Evolutionary conservation across 1,139 yeast genomes (phyloP).

Genomic region (Diutina scorzettiae): DNA sequence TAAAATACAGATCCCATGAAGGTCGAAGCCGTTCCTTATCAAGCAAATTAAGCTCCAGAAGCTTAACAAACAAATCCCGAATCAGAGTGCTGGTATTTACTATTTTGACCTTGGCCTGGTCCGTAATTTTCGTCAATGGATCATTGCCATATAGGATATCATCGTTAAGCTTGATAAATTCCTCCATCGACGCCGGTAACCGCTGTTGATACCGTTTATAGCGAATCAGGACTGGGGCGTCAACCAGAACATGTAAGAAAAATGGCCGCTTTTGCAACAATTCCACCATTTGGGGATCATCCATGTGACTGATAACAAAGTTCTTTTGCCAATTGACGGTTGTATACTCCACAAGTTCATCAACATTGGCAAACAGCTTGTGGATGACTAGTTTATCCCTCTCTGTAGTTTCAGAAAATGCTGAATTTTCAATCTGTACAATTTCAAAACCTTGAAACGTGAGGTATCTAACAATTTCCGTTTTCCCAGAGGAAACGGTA

Average conservation of each 20-base stretch:
- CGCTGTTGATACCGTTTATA: slow-evolving; percentile 31
- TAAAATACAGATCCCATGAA: slow-evolving; percentile 91
- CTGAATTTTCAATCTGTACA: slow-evolving; percentile 11
- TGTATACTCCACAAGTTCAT: slow-evolving; percentile 44
- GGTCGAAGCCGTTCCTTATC: slow-evolving; percentile 69
- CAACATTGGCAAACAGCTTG: slow-evolving; percentile 20
- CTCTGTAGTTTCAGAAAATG: neutral
- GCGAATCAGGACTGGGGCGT: slow-evolving; percentile 56
- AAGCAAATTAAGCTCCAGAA: slow-evolving; percentile 41
- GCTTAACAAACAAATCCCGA: slow-evolving; percentile 35
- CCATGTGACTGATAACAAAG: slow-evolving; percentile 48
- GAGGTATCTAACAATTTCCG: slow-evolving; percentile 50
- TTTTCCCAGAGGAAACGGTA: slow-evolving; percentile 56
- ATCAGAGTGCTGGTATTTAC: slow-evolving; percentile 44
- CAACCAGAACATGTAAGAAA: slow-evolving; percentile 69
- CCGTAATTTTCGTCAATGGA: slow-evolving; percentile 35
- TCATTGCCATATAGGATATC: slow-evolving; percentile 9
- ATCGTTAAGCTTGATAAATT: slow-evolving; percentile 11
- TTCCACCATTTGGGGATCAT: slow-evolving; percentile 30
- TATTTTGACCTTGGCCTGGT: slow-evolving; percentile 48
- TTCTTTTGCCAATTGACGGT: slow-evolving; percentile 60
- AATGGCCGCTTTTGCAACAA: slow-evolving; percentile 66
- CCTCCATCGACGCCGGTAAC: slow-evolving; percentile 18
- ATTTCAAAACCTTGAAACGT: slow-evolving; percentile 44
- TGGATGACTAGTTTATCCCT: neutral